Evolutionary conservation across 768 basidiomycete genomes (phyloP).

Genomic region (Termitomyces sp.): DNA sequence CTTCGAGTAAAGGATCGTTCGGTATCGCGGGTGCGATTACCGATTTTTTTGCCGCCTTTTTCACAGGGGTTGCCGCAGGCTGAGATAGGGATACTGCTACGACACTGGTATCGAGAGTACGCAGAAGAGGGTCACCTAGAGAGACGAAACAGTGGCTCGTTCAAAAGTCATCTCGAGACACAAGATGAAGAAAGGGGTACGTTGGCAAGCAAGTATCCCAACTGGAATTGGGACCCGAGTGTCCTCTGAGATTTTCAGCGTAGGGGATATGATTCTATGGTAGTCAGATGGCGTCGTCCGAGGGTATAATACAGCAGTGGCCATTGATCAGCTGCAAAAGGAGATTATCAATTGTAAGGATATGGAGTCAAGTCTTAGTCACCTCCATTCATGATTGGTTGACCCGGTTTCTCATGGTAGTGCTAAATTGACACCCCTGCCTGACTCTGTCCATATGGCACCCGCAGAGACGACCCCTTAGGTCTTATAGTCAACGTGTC

Average conservation of each 20-base stretch:
- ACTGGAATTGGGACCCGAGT: slow-evolving; percentile 54
- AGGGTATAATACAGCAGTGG: slow-evolving; percentile 38
- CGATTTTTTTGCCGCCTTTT: slow-evolving; percentile 55
- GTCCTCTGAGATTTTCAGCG: slow-evolving; percentile 49
- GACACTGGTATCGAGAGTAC: slow-evolving; percentile 50
- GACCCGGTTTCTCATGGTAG: not conserved
- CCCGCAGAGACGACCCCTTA: not conserved
- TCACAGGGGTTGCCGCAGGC: slow-evolving; percentile 28
- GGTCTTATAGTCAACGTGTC: not conserved
- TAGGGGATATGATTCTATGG: slow-evolving; percentile 58
- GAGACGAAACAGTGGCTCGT: slow-evolving; percentile 6
- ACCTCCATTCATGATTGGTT: not conserved
- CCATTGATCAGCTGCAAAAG: slow-evolving; percentile 11
- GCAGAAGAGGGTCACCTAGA: slow-evolving; percentile 65
- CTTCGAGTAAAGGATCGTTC: slow-evolving; percentile 48
- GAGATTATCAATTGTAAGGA: not conserved
- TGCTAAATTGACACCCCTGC: not conserved
- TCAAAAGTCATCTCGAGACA: not conserved
- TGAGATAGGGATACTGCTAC: slow-evolving; percentile 44
- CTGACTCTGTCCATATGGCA: not conserved
- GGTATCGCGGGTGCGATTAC: slow-evolving; percentile 39
- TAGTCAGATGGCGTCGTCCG: slow-evolving; percentile 49
- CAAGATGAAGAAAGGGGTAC: slow-evolving; percentile 26
- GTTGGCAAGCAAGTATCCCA: slow-evolving; percentile 76
- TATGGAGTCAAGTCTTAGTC: not conserved